phyloP scores from a whole-genome alignment of 208 protist genomes.

The Crithidia bombi region DNA sequence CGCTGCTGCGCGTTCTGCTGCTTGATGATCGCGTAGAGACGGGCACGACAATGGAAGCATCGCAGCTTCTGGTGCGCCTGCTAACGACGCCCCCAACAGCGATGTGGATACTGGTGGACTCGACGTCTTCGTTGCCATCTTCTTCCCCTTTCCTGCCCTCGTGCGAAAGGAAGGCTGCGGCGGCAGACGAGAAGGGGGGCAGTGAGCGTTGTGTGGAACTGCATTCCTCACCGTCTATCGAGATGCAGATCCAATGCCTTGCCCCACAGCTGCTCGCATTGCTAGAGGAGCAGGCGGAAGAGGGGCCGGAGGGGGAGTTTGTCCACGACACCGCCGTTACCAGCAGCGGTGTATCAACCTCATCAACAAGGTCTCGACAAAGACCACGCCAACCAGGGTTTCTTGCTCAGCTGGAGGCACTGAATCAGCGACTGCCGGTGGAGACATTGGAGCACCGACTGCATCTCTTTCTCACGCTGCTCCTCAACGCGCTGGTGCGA shows the following conservation, averaged over 20 bases:
- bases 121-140: too few species aligned
- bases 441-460: conserved; percentile 85
- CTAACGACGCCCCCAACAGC: conserved; percentile 23
- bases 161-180: background rate
- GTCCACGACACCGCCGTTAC: too few species aligned
- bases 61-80: conserved; percentile 54
- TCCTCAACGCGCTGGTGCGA: conserved; percentile 47
- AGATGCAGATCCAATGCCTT: conserved; percentile 45
- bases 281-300: conserved; percentile 36
- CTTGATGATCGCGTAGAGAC: conserved; percentile 62
- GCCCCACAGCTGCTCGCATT: conserved; percentile 56
- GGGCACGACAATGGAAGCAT: conserved; percentile 53
- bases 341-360: too few species aligned
- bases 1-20: conserved; percentile 61
- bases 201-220: conserved; percentile 6
- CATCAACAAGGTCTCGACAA: background rate
- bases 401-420: conserved; percentile 15
- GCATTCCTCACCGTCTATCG: conserved; percentile 19
- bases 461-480: conserved; percentile 52
- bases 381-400: conserved; percentile 7
- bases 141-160: background rate
- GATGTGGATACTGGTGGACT: conserved; percentile 6
- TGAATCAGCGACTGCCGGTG: conserved; percentile 36
- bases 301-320: background rate
- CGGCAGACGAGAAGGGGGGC: background rate